Evolutionary conservation across 768 basidiomycete species (phyloP), one percentile per base, ranked within the genome.

Genomic region (Leccinum disarticulatum): DNA sequence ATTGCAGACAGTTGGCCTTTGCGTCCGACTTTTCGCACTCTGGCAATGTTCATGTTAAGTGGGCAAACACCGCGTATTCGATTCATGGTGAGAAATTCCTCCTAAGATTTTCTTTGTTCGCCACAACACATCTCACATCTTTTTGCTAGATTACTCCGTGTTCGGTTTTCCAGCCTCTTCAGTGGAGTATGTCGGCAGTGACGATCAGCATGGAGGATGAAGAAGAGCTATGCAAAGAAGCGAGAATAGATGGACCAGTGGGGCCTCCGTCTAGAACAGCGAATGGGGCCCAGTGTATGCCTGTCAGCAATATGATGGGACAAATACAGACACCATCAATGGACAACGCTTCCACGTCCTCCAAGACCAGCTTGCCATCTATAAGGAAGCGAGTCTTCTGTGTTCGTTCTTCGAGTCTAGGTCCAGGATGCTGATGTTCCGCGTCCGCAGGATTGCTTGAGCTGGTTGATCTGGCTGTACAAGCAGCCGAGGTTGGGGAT

Each of bases 381-480:
- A 93, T 74, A 81, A 83, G 66, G 68, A 85, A 17, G 63, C 36
- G 19, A 41, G 59, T 51, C 8, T 9, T 7, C 4, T 41, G 3
- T 35, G 14, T 3, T 22, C 38, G 6, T 17, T 31, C 31, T 31
- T 50, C 1, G 6, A n/a, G 14, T 50, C 59, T 5, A n/a, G n/a
- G n/a, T n/a, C n/a, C n/a, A 33, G 27, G 13, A n/a, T 27, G 1
- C 17, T 22, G 58, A 59, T 3, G 10, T 1, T 7, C 25, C 6
- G 27, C 19, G n/a, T 14, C 3, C 19, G 46, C 54, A 86, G 84
- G 85, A 84, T 64, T 82, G 82, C 28, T 72, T 87, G 57, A 85
- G 83, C 69, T 92, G 90, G 90, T 86, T 87, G 1, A 93, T 93
- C 76, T 93, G 92, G 92, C 75, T 91, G 22, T 93, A 90, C 82